These are phyloP conservation scores for Plasmodium gonderi DNA, from an alignment of 169 alveolate genomes.

Conservation along the genomic window DNA sequence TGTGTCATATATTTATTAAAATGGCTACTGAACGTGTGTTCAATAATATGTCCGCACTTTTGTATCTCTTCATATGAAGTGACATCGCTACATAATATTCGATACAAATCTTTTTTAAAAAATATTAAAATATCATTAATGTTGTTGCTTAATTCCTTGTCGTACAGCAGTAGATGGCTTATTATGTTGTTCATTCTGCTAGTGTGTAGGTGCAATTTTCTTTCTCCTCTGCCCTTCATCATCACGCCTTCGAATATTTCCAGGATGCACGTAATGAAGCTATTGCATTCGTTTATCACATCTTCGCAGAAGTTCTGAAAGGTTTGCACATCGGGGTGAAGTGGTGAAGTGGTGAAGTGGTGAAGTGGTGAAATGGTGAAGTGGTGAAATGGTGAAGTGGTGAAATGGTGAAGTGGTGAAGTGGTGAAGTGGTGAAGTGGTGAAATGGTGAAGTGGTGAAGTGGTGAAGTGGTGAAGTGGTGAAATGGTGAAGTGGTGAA, in stretches of 20 bases:
- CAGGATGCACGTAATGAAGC: conserved; percentile 10
- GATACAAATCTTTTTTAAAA: conserved; percentile 19
- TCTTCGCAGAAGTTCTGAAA: conserved; percentile 69
- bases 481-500: too few relatives aligned
- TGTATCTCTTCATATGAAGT: neutral
- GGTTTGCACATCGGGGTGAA: too few relatives aligned
- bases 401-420: neutral
- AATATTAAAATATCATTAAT: conserved; percentile 13
- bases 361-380: neutral
- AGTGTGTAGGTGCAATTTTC: neutral
- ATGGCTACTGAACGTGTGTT: neutral
- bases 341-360: neutral
- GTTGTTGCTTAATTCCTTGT: conserved; percentile 3
- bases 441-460: neutral
- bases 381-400: neutral
- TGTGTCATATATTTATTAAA: conserved; percentile 8
- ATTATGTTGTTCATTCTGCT: conserved; percentile 24
- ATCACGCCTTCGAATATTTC: conserved; percentile 14
- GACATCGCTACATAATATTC: conserved; percentile 10
- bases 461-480: neutral
- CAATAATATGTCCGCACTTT: neutral
- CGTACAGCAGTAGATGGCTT: conserved; percentile 26
- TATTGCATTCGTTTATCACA: conserved; percentile 41
- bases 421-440: neutral
- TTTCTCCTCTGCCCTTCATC: neutral